phyloP scores from a whole-genome alignment of 345 rosid genomes.

The Aquilaria malaccensis region DNA sequence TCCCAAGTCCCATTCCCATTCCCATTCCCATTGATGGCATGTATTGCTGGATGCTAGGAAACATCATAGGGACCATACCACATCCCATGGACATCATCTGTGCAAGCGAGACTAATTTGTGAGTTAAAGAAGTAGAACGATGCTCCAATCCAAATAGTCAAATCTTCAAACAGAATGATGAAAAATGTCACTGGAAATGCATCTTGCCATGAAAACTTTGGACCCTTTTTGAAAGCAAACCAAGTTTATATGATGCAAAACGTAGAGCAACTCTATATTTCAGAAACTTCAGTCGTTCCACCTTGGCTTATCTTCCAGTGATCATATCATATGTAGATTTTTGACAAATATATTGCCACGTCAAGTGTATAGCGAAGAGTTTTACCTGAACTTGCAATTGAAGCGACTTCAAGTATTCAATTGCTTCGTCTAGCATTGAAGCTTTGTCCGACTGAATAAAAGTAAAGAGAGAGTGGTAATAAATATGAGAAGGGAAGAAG shows the following conservation, averaged over 20 bases:
- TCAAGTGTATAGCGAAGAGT: background rate
- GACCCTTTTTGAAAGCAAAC: too few relatives aligned
- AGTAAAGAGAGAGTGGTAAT: background rate
- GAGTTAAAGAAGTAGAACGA: conserved; percentile 1
- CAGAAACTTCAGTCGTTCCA: too few relatives aligned
- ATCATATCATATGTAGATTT: too few relatives aligned
- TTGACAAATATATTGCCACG: too few relatives aligned
- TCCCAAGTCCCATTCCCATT: conserved; percentile 34
- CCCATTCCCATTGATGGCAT: conserved; percentile 67
- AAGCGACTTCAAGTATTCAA: conserved; percentile 50
- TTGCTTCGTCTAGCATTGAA: conserved; percentile 60
- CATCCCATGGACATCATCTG: conserved; percentile 95
- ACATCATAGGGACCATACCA: conserved; percentile 73
- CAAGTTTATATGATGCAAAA: too few relatives aligned
- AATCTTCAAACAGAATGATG: too few relatives aligned
- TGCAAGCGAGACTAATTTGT: conserved; percentile 13
- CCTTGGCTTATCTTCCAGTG: too few relatives aligned
- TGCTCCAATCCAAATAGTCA: background rate
- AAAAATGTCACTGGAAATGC: too few relatives aligned
- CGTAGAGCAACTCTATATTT: too few relatives aligned
- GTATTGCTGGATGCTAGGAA: conserved; percentile 54
- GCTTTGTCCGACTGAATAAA: conserved; percentile 46
- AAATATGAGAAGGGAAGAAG: background rate
- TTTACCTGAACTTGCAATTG: conserved; percentile 55
- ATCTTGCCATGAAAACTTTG: too few relatives aligned